Percentiles rank a stretch among this genome's conserved stretches.
These are phyloP conservation scores for Camptophora hylomeconis DNA, from an alignment of 2,329 filamentous ascomycete species.

Conservation along the genomic window DNA sequence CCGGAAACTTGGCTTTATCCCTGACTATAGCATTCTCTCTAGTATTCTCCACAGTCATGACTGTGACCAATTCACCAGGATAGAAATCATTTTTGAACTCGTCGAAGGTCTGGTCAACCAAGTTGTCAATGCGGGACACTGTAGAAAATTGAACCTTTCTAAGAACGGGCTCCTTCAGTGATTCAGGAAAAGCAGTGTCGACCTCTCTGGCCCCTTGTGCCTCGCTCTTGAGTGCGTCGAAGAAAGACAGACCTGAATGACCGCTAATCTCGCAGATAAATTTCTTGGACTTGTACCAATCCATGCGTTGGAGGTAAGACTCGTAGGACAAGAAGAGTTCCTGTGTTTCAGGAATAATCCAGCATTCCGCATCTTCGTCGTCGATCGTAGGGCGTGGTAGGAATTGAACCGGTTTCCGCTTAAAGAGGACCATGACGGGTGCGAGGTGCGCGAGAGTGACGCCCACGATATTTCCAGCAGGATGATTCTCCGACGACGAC, in stretches of 20 bases:
- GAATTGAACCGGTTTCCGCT: slow-evolving; percentile 86
- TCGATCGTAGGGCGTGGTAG: slow-evolving; percentile 58
- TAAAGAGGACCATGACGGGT: slow-evolving; percentile 67
- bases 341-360: slow-evolving; percentile 78
- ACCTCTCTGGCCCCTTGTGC: slow-evolving; percentile 63
- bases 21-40: slow-evolving; percentile 61
- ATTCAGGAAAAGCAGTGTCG: slow-evolving; percentile 81
- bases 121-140: slow-evolving; percentile 74
- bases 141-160: slow-evolving; percentile 85
- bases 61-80: slow-evolving; percentile 71
- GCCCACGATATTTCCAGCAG: too few species aligned
- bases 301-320: slow-evolving; percentile 58
- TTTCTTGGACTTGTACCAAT: slow-evolving; percentile 37
- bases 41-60: slow-evolving; percentile 50
- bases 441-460: slow-evolving; percentile 2
- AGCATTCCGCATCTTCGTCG: slow-evolving; percentile 78
- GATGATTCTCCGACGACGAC: too few species aligned
- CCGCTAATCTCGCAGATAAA: slow-evolving; percentile 97
- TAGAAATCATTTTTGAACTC: slow-evolving; percentile 85
- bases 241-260: slow-evolving; percentile 80
- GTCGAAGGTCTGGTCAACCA: slow-evolving; percentile 31
- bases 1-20: slow-evolving; percentile 68
- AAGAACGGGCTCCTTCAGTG: slow-evolving; percentile 78
- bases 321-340: slow-evolving; percentile 87
- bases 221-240: slow-evolving; percentile 84